Evolutionary conservation across 1,284 basidiomycete species (phyloP), one percentile per base, ranked within the genome.

Genomic region (Trametes pubescens): DNA sequence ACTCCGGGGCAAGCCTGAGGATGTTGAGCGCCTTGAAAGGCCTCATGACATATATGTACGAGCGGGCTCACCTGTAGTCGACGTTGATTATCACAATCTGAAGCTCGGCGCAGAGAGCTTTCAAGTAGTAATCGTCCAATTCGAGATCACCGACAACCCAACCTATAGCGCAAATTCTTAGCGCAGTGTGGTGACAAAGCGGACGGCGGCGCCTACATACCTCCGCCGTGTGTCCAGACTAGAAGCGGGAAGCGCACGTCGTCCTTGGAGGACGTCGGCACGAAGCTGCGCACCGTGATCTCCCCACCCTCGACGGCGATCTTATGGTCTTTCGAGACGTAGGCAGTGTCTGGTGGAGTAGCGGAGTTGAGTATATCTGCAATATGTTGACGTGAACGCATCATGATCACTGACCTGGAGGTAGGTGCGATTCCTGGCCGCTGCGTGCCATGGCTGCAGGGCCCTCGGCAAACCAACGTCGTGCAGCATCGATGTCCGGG

Each of bases 1-100:
- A 58, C 55, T 79, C 77, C 0, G 81, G 81, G 2, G 80, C 79
- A 16, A 79, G 73, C 29, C 80, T 67, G 10, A 22, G 44, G 21
- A 9, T 9, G 29, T 9, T n/a, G 34, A 21, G 13, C 4, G 9
- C 46, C 7, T n/a, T 1, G 22, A 22, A 16, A 1, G 1, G 8
- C 9, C 24, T 22, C 10, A 26, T 8, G 21, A 22, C 8, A 24
- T 8, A 22, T 24, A 24, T 8, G 44, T 11, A 11, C 10, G 22
- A 10, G 16, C 13, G 29, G 24, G 16, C 46, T 10, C 2, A 67
- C 65, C 62, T 64, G 46, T 63, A 63, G 10, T 55, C 57, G 9
- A 55, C 57, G 34, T 40, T 49, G 11, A 59, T 57, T 18, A 59
- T 52, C 13, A n/a, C 40, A 6, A 60, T 34, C 18, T 52, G 53